Conservation (phyloP, 2,329 filamentous ascomycete genomes). For the Falciphora oryzae region DNA sequence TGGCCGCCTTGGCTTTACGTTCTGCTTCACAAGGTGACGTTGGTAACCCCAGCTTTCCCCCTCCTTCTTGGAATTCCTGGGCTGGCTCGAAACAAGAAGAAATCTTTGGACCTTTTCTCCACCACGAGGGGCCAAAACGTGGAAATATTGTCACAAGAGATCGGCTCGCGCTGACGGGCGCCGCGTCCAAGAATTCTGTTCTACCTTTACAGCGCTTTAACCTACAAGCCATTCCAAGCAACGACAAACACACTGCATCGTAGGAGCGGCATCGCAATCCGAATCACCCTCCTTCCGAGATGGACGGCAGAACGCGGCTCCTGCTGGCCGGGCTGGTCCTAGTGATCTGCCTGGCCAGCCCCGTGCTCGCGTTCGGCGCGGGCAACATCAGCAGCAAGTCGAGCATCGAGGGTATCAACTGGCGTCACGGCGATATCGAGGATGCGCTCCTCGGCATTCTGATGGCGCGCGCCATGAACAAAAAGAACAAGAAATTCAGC, state of each 20-base stretch:
- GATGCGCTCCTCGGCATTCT: slow-evolving; percentile 72
- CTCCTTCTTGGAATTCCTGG: not conserved
- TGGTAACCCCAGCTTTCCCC: not conserved
- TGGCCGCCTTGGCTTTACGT: not conserved
- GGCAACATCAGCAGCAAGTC: slow-evolving; percentile 82
- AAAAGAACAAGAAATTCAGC: slow-evolving; percentile 69
- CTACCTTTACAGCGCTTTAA: not conserved
- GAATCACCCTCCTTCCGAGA: slow-evolving; percentile 33
- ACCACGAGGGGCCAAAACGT: not conserved
- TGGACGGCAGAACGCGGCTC: slow-evolving; percentile 40
- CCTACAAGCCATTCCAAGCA: not conserved
- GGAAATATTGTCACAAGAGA: not conserved
- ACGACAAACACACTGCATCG: not conserved
- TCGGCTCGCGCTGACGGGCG: not conserved
- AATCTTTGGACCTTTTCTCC: not conserved
- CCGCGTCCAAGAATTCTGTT: not conserved
- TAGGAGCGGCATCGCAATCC: not conserved
- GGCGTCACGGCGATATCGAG: slow-evolving; percentile 89
- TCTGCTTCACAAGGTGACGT: not conserved
- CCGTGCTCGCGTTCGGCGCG: slow-evolving; percentile 74
- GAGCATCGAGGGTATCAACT: slow-evolving; percentile 61
- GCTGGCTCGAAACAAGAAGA: not conserved
- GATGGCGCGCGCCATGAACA: slow-evolving; percentile 52
- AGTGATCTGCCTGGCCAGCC: slow-evolving; percentile 61
- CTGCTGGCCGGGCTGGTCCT: slow-evolving; percentile 51